Evolutionary conservation across 179 eudicot genomes (phyloP), one percentile per base, ranked within the genome.

Genomic region (Spergularia azorica): DNA sequence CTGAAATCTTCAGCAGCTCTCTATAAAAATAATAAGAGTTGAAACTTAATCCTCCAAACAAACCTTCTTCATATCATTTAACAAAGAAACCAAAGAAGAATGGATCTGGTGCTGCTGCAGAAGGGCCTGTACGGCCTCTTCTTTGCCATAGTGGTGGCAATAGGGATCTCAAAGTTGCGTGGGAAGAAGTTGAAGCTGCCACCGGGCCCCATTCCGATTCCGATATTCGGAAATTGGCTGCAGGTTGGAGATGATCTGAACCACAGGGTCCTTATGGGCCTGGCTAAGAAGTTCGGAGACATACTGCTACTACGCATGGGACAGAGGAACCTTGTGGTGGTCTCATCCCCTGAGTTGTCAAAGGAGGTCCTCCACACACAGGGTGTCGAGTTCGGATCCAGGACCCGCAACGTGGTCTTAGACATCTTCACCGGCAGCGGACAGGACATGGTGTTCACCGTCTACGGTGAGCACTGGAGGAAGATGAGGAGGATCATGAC

Each of bases 401-500:
- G 85, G 36, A 83, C 85, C 1, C 70, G 85, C 0, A 83, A 83
- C 36, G 85, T 83, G 1, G 85, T 83, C 3, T 79, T 83, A 26
- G 85, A 83, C 15, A 83, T 83, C 41, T 83, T 83, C 62, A 83
- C 85, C 10, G 86, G 83, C 0, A 77, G 80, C 1, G 91, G 91
- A 0, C 91, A 88, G 62, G 91, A 88, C 60, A 86, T 88, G 91
- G 91, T 88, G 43, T 88, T 88, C 76, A 86, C 91, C 6, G 91
- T 88, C 0, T 88, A 88, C 77, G 91, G 91, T 0, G 91, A 88
- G 70, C 91, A 88, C 77, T 88, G 91, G 91, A 46, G 91, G 50
- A 88, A 88, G 68, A 88, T 88, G 91, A 62, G 91, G 72, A 38
- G 91, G 62, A 88, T 88, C 67, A 88, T 88, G 89, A 88, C 89